Evolutionary conservation across 495 filamentous ascomycete species (phyloP), one percentile per base, ranked within the genome.

Genomic region (Aspergillus campestris): DNA sequence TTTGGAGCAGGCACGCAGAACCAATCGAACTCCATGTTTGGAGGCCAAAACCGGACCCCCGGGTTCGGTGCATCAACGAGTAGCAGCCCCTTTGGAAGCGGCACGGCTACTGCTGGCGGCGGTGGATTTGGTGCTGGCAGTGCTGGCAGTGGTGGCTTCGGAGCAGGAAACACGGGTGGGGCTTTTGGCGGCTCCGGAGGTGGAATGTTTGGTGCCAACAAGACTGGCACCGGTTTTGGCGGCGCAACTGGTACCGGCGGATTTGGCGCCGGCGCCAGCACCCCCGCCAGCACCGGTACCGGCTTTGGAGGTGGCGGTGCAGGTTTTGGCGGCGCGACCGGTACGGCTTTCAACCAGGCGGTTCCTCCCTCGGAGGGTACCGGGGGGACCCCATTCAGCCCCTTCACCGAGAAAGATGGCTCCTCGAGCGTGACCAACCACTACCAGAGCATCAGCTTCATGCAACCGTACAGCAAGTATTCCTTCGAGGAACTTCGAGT

Each of bases 401-500:
- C 88, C 1, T 76, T 75, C 33, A 70, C 73, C n/a, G 92, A 98
- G 65, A 97, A 95, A 59, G 94, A 98, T 52, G 63, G 62, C 45
- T 61, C 48, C 15, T 68, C 68, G 5, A 76, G 59, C 30, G 69
- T 73, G 35, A 83, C 72, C 42, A 87, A 84, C 57, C 75, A 84
- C 18, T 98, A 81, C 58, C 91, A 97, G 60, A 95, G 83, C 53
- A 84, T 98, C 49, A 78, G 79, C 10, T 94, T 95, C 53, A 83
- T 85, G 74, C 81, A 81, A 38, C 79, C 87, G 0, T 97, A 95
- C 66, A 79, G 78, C 59, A 89, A 89, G 49, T 95, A 79, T 64
- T 95, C 88, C 5, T 79, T 86, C 31, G 92, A 98, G 57, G 92
- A 98, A 63, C 65, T 98, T 37, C 79, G 92, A 57, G 62, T 94